A percentile compares a stretch with the other conserved stretches of the same genome.
phyloP scores from a whole-genome alignment of 352 stramenopile genomes.

The Phytophthora sp. region DNA sequence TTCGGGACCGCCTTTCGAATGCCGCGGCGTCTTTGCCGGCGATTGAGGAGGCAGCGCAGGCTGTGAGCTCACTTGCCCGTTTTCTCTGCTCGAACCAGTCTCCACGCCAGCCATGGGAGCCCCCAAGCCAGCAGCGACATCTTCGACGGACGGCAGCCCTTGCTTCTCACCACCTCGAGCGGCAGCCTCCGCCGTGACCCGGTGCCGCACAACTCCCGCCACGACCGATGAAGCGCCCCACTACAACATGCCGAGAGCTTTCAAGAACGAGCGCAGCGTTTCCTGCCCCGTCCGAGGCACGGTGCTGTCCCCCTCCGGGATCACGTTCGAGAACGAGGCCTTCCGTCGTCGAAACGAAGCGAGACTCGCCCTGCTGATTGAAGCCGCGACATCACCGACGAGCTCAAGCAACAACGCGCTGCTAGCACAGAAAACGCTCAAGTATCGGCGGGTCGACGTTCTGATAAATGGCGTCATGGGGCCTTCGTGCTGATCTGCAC shows the following conservation, averaged over 20 bases:
- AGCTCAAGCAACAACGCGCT: constrained; percentile 26
- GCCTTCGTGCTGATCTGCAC: no score
- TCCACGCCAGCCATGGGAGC: neutral
- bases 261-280: constrained; percentile 10
- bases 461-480: no score
- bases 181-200: neutral
- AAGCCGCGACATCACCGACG: constrained; percentile 1
- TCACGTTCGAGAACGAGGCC: constrained; percentile 40
- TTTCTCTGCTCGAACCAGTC: neutral
- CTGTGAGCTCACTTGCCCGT: no score
- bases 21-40: no score
- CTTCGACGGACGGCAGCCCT: neutral
- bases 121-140: neutral
- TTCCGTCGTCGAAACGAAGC: constrained; percentile 27
- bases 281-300: constrained; percentile 5
- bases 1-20: no score
- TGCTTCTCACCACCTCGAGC: neutral
- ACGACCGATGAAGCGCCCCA: neutral
- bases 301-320: neutral
- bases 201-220: neutral
- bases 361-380: constrained; percentile 21
- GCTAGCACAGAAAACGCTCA: constrained; percentile 47
- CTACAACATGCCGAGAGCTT: neutral
- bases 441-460: constrained; percentile 38
- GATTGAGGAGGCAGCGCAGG: neutral